A percentile compares a stretch with the other conserved stretches of the same genome.
phyloP scores from a whole-genome alignment of 169 alveolate species.

The Plasmodium relictum region DNA sequence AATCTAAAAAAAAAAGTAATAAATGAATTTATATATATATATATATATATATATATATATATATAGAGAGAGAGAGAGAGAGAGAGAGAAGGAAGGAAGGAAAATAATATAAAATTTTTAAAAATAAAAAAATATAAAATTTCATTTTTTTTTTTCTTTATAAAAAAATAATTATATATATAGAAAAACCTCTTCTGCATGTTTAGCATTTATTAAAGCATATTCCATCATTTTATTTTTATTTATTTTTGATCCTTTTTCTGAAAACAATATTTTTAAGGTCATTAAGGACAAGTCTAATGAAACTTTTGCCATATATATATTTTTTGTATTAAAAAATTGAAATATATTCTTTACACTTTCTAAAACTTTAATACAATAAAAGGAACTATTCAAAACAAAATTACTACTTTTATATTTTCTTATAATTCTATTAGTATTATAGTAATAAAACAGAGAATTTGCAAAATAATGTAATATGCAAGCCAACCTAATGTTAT shows the following conservation, averaged over 20 bases:
- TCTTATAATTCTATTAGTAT: slow-evolving; percentile 20
- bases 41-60: too few relatives aligned
- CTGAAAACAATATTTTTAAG: slow-evolving; percentile 14
- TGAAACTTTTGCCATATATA: slow-evolving; percentile 2
- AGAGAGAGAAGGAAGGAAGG: too few relatives aligned
- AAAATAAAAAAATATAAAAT: background rate
- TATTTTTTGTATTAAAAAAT: slow-evolving; percentile 2
- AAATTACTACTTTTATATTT: slow-evolving; percentile 23
- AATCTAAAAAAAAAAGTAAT: background rate
- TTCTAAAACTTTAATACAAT: slow-evolving; percentile 41
- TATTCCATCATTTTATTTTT: slow-evolving; percentile 16
- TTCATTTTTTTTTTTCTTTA: background rate
- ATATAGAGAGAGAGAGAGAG: too few relatives aligned
- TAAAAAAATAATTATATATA: too few relatives aligned
- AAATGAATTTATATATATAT: background rate
- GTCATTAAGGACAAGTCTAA: slow-evolving; percentile 43
- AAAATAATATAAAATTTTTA: too few relatives aligned
- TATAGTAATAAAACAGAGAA: slow-evolving; percentile 47
- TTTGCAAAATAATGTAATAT: slow-evolving; percentile 52
- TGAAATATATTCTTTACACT: slow-evolving; percentile 19
- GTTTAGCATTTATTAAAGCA: slow-evolving; percentile 27
- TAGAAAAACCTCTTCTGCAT: slow-evolving; percentile 22
- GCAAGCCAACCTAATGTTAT: slow-evolving; percentile 26
- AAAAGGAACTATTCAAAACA: slow-evolving; percentile 16
- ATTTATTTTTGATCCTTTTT: background rate